Evolutionary conservation across 179 eudicot species (phyloP), one percentile per base, ranked within the genome.

Genomic region (Silene vulgaris): DNA sequence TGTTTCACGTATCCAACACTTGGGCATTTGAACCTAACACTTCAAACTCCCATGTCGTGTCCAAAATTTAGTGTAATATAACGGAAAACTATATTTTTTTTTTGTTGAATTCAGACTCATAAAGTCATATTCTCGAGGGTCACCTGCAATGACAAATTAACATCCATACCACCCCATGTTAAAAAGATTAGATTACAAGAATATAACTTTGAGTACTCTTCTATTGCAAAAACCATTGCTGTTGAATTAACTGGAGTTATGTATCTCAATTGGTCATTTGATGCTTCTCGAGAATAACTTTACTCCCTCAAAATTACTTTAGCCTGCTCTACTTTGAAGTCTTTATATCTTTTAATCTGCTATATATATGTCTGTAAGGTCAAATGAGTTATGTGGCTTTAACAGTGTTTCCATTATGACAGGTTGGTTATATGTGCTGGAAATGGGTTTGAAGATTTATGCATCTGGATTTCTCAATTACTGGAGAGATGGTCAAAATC

Each of bases 401-500:
- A 57, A 79, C 48, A 17, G 20, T 28, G 28, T 57, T 74, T 81
- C 43, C 62, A 66, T 64, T 50, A 71, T 65, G 29, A 32, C 91
- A 92, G 98, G 97, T 63, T 96, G 99, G 97, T 75, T 96, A 64
- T 95, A 92, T 88, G 95, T 95, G 54, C 69, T 89, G 69, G 99
- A 95, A 80, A 89, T 95, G 99, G 88, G 77, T 60, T 80, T 95
- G 26, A 95, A 95, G 86, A 81, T 92, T 64, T 95, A 90, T 80
- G 79, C 95, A 20, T 79, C 74, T 81, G 99, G 99, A 69, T 92
- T 92, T 74, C 89, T 84, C 68, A 95, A 95, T 80, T 95, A 95
- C 78, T 95, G 99, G 97, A 87, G 91, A 82, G 97, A 90, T 82
- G 93, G 99, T 68, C 95, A 83, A 88, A 95, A 95, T 83, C 97